These are phyloP conservation scores for Pseudopithomyces maydicus DNA, from an alignment of 2,329 filamentous ascomycete species.

Conservation along the genomic window DNA sequence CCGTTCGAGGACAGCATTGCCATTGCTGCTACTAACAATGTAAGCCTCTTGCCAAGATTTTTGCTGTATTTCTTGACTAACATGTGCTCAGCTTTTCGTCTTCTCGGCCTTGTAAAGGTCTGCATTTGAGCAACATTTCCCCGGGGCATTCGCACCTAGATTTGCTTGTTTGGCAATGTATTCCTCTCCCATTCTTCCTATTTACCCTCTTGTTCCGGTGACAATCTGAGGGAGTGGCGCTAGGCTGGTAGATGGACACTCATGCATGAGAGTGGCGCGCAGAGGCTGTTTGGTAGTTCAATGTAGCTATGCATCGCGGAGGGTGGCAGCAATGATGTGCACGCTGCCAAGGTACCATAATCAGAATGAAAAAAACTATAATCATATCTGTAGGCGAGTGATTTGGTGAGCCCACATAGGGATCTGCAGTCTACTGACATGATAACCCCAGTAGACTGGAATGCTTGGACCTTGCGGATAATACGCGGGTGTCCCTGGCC, in stretches of 20 bases:
- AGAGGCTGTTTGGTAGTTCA: conserved; percentile 29
- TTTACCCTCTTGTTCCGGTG: conserved; percentile 25
- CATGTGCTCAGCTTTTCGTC: conserved; percentile 57
- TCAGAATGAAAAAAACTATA: conserved; percentile 33
- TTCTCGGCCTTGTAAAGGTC: conserved; percentile 58
- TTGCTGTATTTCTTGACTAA: conserved; percentile 8
- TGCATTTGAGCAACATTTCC: conserved; percentile 28
- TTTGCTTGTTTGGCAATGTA: conserved; percentile 33
- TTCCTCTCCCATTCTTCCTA: conserved; percentile 32
- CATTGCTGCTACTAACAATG: conserved; percentile 98
- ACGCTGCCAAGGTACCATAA: conserved; percentile 29
- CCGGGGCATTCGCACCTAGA: conserved; percentile 32
- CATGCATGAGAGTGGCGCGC: conserved; percentile 28
- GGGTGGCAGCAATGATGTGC: conserved; percentile 28
- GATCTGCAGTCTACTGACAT: not conserved
- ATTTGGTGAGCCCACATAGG: no score
- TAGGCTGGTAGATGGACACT: conserved; percentile 36
- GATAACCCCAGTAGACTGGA: not conserved
- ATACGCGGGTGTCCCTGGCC: conserved; percentile 7
- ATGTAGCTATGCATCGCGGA: conserved; percentile 34
- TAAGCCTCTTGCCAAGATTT: conserved; percentile 58
- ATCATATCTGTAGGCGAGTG: not conserved
- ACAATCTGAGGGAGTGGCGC: conserved; percentile 31
- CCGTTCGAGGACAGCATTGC: conserved; percentile 99
- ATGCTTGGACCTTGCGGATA: not conserved